phyloP scores from a whole-genome alignment of 805 yeast genomes.

The Tetrapisispora taiwanensis region DNA sequence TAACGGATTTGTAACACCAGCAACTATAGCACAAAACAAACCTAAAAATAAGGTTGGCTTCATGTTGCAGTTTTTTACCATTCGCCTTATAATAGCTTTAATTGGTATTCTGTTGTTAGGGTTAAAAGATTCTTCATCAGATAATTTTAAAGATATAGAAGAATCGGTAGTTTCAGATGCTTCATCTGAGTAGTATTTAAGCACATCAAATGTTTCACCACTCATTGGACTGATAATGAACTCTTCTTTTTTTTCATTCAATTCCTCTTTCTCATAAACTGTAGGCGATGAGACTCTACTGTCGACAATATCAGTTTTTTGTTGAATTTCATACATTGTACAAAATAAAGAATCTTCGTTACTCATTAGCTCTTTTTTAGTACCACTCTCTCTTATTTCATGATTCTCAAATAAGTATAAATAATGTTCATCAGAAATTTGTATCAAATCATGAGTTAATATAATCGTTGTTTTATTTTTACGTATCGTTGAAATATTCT shows the following conservation, averaged over 20 bases:
- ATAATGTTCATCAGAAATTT: constrained; percentile 46
- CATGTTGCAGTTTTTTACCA: constrained; percentile 22
- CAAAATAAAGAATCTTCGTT: constrained; percentile 7
- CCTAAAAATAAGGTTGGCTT: constrained; percentile 38
- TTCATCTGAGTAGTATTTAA: background rate
- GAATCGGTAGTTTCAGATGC: background rate
- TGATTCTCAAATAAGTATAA: constrained; percentile 58
- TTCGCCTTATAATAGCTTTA: constrained; percentile 19
- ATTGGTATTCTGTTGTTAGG: constrained; percentile 19
- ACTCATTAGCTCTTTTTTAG: constrained; percentile 26
- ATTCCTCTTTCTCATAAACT: background rate
- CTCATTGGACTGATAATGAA: constrained; percentile 6
- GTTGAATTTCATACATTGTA: constrained; percentile 7
- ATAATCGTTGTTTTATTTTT: constrained; percentile 62
- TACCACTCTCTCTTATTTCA: constrained; percentile 36
- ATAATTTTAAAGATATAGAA: background rate
- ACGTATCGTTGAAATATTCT: constrained; percentile 50
- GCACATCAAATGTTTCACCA: background rate
- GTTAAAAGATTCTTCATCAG: background rate
- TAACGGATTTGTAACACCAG: constrained; percentile 62
- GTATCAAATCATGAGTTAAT: constrained; percentile 65
- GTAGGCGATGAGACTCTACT: background rate
- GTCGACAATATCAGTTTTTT: constrained; percentile 1
- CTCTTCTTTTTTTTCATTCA: constrained; percentile 1
- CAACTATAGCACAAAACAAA: constrained; percentile 38